phyloP scores from a whole-genome alignment of 2,329 filamentous ascomycete genomes.

The Talaromyces sp. region DNA sequence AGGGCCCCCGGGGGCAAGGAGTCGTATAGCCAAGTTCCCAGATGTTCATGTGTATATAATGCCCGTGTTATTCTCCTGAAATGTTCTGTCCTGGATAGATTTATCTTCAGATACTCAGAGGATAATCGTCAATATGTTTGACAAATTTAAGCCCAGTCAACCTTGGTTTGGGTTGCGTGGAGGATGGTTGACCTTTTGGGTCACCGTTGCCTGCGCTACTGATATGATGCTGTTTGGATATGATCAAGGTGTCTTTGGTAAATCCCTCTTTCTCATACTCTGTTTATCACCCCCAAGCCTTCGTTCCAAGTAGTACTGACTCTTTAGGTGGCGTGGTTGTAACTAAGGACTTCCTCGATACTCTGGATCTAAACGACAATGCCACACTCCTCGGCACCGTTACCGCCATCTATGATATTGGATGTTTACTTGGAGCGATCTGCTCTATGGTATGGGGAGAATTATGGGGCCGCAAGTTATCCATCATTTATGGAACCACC shows the following conservation, averaged over 20 bases:
- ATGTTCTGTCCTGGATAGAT: no score
- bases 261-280: neutral
- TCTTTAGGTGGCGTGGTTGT: slow-evolving; percentile 56
- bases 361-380: slow-evolving; percentile 45
- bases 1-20: neutral
- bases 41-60: neutral
- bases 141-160: slow-evolving; percentile 10
- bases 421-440: slow-evolving; percentile 60
- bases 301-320: no score
- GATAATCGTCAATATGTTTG: neutral
- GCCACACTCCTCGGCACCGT: slow-evolving; percentile 48
- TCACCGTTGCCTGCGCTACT: slow-evolving; percentile 52
- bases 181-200: slow-evolving; percentile 61
- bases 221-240: slow-evolving; percentile 44
- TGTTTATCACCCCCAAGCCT: no score
- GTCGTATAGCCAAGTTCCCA: no score
- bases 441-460: slow-evolving; percentile 49
- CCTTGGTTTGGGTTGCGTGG: slow-evolving; percentile 59
- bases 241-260: slow-evolving; percentile 57
- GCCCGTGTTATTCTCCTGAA: no score
- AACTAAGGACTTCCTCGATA: slow-evolving; percentile 55
- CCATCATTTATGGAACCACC: slow-evolving; percentile 49
- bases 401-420: slow-evolving; percentile 62
- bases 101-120: no score
- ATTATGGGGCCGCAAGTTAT: slow-evolving; percentile 50